phyloP scores from a whole-genome alignment of 2,329 filamentous ascomycete species.

The Thermothelomyces thermophilus region DNA sequence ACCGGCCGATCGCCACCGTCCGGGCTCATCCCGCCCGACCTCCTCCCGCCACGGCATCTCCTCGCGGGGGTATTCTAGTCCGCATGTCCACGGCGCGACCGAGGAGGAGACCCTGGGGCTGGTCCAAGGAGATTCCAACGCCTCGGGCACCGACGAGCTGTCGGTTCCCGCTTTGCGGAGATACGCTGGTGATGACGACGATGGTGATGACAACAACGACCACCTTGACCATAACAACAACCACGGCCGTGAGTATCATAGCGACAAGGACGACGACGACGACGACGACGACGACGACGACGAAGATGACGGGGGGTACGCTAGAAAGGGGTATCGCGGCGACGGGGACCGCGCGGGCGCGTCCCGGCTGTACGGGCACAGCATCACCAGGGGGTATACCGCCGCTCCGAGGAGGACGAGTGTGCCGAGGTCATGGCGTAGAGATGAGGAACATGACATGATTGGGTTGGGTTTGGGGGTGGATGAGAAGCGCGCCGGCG shows the following conservation, averaged over 20 bases:
- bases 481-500: background rate
- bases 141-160: slow-evolving; percentile 40
- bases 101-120: slow-evolving; percentile 80
- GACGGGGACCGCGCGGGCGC: slow-evolving; percentile 14
- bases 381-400: slow-evolving; percentile 31
- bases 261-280: slow-evolving; percentile 22
- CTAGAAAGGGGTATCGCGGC: slow-evolving; percentile 28
- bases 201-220: slow-evolving; percentile 24
- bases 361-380: slow-evolving; percentile 34
- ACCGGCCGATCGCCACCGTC: background rate
- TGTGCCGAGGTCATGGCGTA: background rate
- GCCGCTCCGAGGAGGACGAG: slow-evolving; percentile 8
- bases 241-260: background rate
- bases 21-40: slow-evolving; percentile 1
- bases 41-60: slow-evolving; percentile 32
- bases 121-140: slow-evolving; percentile 66
- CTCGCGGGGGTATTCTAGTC: slow-evolving; percentile 35
- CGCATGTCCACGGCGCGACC: slow-evolving; percentile 49
- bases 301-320: slow-evolving; percentile 29
- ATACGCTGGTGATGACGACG: background rate
- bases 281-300: slow-evolving; percentile 25
- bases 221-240: slow-evolving; percentile 11
- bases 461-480: background rate
- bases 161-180: background rate
- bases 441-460: slow-evolving; percentile 1